phyloP scores from a whole-genome alignment of 2,329 filamentous ascomycete species.

The Botryotinia globosa region DNA sequence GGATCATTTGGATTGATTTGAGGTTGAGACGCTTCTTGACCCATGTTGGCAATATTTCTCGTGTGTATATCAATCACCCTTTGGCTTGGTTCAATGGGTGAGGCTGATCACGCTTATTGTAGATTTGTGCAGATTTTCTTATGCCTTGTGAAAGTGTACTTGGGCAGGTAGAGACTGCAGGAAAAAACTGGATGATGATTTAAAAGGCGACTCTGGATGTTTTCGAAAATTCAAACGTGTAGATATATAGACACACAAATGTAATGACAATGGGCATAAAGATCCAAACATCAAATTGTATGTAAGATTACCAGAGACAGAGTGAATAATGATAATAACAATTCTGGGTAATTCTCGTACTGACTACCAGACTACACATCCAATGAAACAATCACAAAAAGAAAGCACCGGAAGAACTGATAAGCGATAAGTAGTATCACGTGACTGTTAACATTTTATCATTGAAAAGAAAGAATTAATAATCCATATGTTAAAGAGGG shows the following conservation, averaged over 20 bases:
- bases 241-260: not conserved
- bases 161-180: not conserved
- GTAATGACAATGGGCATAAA: not conserved
- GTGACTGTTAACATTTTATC: not conserved
- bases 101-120: not conserved
- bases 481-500: not conserved
- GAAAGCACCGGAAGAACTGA: not conserved
- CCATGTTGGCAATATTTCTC: slow-evolving; percentile 61
- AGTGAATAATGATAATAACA: not conserved
- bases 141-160: too few species aligned
- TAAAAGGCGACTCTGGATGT: not conserved
- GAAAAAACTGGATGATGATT: not conserved
- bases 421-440: not conserved
- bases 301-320: not conserved
- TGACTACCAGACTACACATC: not conserved
- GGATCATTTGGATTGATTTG: slow-evolving; percentile 60
- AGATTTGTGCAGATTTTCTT: not conserved
- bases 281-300: not conserved
- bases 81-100: not conserved
- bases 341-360: not conserved
- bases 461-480: not conserved
- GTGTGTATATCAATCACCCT: slow-evolving; percentile 11
- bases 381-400: not conserved
- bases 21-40: slow-evolving; percentile 71
- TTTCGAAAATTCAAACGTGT: not conserved